These are phyloP conservation scores for Pseudopithomyces maydicus DNA, from an alignment of 2,329 filamentous ascomycete genomes.

Conservation along the genomic window DNA sequence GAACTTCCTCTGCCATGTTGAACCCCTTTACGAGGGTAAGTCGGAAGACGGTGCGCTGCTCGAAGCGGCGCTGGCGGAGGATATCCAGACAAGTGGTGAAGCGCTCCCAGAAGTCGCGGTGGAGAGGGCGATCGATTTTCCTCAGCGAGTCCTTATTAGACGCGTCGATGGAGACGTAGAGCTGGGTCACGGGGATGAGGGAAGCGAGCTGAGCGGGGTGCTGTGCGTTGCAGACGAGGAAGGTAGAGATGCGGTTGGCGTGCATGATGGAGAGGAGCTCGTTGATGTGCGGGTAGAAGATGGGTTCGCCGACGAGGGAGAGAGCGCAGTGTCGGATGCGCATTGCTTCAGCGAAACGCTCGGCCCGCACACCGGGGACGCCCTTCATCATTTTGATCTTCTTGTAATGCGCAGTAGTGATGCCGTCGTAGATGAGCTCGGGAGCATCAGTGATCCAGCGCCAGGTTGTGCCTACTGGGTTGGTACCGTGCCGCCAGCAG, in stretches of 20 bases:
- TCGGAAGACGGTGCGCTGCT: slow-evolving; percentile 91
- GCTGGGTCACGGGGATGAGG: slow-evolving; percentile 84
- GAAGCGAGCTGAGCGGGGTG: slow-evolving; percentile 88
- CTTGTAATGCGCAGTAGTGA: slow-evolving; percentile 90
- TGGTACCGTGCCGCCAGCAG: slow-evolving; percentile 97
- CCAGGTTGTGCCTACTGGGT: slow-evolving; percentile 96
- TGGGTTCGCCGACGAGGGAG: slow-evolving; percentile 93
- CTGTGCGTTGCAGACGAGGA: slow-evolving; percentile 96
- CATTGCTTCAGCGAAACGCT: slow-evolving; percentile 92
- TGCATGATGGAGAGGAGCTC: slow-evolving; percentile 86
- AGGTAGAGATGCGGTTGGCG: slow-evolving; percentile 84
- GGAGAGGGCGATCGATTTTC: slow-evolving; percentile 87
- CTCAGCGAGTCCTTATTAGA: slow-evolving; percentile 86
- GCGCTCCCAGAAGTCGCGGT: slow-evolving; percentile 97
- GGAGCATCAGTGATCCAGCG: slow-evolving; percentile 94
- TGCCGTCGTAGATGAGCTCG: slow-evolving; percentile 85
- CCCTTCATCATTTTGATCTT: slow-evolving; percentile 98
- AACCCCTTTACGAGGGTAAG: slow-evolving; percentile 97
- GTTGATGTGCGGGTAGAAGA: slow-evolving; percentile 98
- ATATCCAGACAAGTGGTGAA: slow-evolving; percentile 93
- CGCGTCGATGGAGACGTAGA: slow-evolving; percentile 96
- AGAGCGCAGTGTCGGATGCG: slow-evolving; percentile 91
- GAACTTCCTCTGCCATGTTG: slow-evolving; percentile 92
- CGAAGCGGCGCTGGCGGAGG: slow-evolving; percentile 77
- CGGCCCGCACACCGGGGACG: slow-evolving; percentile 87